Conservation (phyloP, 140 eudicot genomes). For the Erigeron philadelphicus region DNA sequence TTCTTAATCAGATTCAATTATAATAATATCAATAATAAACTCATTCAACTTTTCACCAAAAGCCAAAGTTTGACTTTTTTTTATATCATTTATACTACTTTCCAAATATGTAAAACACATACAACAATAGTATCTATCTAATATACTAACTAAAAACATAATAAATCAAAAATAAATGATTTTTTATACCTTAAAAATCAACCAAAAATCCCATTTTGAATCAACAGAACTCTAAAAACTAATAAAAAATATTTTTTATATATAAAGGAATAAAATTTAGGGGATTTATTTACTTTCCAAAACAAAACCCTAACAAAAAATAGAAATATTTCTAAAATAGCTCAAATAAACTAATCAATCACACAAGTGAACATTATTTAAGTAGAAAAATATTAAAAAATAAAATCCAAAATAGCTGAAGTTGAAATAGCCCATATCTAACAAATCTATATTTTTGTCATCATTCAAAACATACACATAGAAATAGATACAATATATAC, state of each 20-base stretch:
- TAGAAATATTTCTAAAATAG: conserved; percentile 1
- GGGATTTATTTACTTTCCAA: conserved; percentile 14
- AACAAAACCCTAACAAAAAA: not conserved
- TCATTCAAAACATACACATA: conserved; percentile 4
- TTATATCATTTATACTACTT: conserved; percentile 14
- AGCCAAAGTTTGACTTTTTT: conserved; percentile 25
- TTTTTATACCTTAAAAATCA: not conserved
- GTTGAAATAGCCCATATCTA: conserved; percentile 24
- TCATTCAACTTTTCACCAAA: conserved; percentile 17
- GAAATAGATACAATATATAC: conserved; percentile 11
- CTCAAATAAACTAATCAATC: not conserved
- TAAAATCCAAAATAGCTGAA: conserved; percentile 30
- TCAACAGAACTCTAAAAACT: too few species aligned
- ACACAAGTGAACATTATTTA: conserved; percentile 4
- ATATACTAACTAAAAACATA: not conserved
- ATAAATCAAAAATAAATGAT: not conserved
- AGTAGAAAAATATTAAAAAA: conserved; percentile 13
- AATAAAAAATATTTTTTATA: too few species aligned
- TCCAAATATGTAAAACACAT: not conserved
- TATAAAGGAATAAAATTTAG: not conserved
- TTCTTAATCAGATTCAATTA: not conserved
- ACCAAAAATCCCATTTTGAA: too few species aligned
- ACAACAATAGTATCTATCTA: not conserved
- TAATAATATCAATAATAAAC: conserved; percentile 17
- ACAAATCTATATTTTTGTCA: conserved; percentile 21